Conservation (phyloP, 2,329 filamentous ascomycete genomes). For the Ophiosphaerella herpotricha region DNA sequence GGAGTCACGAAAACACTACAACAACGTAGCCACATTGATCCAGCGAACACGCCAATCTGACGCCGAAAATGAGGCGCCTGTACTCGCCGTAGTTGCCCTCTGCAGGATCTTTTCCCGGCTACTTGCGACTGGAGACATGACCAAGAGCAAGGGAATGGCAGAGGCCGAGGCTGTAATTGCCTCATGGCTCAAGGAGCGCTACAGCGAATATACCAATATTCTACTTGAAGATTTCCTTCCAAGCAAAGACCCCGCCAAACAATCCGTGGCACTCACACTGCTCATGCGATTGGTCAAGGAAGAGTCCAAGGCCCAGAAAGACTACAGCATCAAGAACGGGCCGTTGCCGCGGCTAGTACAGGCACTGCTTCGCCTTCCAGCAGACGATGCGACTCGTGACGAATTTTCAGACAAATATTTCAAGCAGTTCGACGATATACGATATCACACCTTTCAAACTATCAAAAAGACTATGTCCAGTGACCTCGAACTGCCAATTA, state of each 20-base stretch:
- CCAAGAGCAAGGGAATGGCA: slow-evolving; percentile 65
- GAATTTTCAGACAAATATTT: slow-evolving; percentile 80
- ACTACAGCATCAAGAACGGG: slow-evolving; percentile 69
- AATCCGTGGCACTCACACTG: slow-evolving; percentile 74
- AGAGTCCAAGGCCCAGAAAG: slow-evolving; percentile 55
- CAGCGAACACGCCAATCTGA: slow-evolving; percentile 57
- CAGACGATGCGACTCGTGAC: slow-evolving; percentile 64
- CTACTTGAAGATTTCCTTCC: slow-evolving; percentile 64
- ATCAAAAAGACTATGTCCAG: slow-evolving; percentile 55
- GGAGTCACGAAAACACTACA: slow-evolving; percentile 87
- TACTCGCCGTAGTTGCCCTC: slow-evolving; percentile 76
- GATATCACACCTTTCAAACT: slow-evolving; percentile 78
- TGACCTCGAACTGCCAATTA: slow-evolving; percentile 25
- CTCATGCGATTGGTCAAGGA: slow-evolving; percentile 84
- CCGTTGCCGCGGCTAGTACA: slow-evolving; percentile 70
- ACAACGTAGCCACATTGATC: slow-evolving; percentile 80
- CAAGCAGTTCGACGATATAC: slow-evolving; percentile 80
- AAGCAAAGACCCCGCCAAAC: slow-evolving; percentile 62
- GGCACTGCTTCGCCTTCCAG: slow-evolving; percentile 62
- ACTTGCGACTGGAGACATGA: slow-evolving; percentile 72
- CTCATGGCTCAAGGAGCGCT: slow-evolving; percentile 76
- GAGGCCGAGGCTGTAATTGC: slow-evolving; percentile 77
- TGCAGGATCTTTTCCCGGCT: slow-evolving; percentile 86
- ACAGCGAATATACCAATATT: slow-evolving; percentile 70
- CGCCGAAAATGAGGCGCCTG: slow-evolving; percentile 59